Evolutionary conservation across 768 basidiomycete genomes (phyloP).

Genomic region (Amanita brunnescens): DNA sequence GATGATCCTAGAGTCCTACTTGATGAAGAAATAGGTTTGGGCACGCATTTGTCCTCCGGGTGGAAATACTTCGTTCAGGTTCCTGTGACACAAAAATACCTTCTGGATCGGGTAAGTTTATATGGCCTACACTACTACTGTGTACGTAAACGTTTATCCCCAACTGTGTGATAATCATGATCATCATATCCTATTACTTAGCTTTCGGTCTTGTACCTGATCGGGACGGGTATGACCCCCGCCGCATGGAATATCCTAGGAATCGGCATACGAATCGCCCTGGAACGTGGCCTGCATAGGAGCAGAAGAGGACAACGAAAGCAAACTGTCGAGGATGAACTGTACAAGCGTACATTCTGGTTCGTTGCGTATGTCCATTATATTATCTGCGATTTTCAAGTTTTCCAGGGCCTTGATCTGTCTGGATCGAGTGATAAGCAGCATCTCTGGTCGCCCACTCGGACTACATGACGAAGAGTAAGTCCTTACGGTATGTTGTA

Average conservation of each 20-base stretch:
- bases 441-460: conserved; percentile 55
- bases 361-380: conserved; percentile 12
- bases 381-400: background rate
- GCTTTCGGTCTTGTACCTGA: conserved; percentile 26
- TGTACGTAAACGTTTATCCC: conserved; percentile 37
- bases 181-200: conserved; percentile 8
- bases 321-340: conserved; percentile 40
- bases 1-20: conserved; percentile 35
- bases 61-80: conserved; percentile 60
- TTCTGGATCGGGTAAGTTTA: conserved; percentile 49
- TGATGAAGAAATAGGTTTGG: conserved; percentile 18
- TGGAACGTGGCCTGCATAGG: conserved; percentile 59
- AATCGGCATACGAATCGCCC: conserved; percentile 48
- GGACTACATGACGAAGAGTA: conserved; percentile 68
- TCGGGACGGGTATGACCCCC: conserved; percentile 40
- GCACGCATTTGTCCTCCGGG: conserved; percentile 37
- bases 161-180: conserved; percentile 21
- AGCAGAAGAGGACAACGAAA: conserved; percentile 26
- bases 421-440: conserved; percentile 27
- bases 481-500: conserved; percentile 15
- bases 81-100: conserved; percentile 46
- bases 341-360: conserved; percentile 56
- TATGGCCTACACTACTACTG: conserved; percentile 66
- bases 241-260: conserved; percentile 49
- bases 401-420: conserved; percentile 22